These are phyloP conservation scores for Selenicereus undatus DNA, from an alignment of 148 eudicot genomes.

Conservation along the genomic window DNA sequence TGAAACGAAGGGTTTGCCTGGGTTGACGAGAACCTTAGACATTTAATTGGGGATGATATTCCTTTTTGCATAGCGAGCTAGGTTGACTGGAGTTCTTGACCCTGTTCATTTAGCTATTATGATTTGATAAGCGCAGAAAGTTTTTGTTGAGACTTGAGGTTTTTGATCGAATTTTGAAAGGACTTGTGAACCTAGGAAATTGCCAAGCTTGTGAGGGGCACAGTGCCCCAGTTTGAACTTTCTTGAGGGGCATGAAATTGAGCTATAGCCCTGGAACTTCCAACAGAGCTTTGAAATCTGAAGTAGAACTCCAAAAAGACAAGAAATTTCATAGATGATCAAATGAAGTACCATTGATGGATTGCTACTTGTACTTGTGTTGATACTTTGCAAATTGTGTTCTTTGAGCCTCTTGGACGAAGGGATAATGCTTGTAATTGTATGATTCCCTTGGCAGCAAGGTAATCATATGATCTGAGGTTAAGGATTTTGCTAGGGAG, in stretches of 20 bases:
- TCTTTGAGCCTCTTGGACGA: background rate
- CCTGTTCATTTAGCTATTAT: background rate
- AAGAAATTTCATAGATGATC: background rate
- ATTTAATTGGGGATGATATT: too few species aligned
- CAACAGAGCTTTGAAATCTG: too few species aligned
- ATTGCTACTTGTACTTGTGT: background rate
- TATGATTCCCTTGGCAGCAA: background rate
- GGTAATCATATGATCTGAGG: background rate
- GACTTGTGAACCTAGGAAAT: background rate
- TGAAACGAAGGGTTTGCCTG: background rate
- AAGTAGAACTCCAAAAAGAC: too few species aligned
- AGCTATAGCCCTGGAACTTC: too few species aligned
- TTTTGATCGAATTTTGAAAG: too few species aligned
- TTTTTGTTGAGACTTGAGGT: background rate
- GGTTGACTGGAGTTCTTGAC: background rate
- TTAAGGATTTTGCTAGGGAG: background rate
- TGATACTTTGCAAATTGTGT: background rate
- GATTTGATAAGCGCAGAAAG: background rate
- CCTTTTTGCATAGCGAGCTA: background rate
- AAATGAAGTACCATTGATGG: background rate
- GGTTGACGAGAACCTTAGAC: background rate
- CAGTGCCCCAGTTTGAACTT: background rate
- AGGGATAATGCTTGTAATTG: background rate
- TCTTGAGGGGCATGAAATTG: background rate
- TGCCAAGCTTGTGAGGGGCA: background rate